These are phyloP conservation scores for Backusella australiensis DNA, from an alignment of 192 early-diverging fungal genomes.

Conservation along the genomic window DNA sequence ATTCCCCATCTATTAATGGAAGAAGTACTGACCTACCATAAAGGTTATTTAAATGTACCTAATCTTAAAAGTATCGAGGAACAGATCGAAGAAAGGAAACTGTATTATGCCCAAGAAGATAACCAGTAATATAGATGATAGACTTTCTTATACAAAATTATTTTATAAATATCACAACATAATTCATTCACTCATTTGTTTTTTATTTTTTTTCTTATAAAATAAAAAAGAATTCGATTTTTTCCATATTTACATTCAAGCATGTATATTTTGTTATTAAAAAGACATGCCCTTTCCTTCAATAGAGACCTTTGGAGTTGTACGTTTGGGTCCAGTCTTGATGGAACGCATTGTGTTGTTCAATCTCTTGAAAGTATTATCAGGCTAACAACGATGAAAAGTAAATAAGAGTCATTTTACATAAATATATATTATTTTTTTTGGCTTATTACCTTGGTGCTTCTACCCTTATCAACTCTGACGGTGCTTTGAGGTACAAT, in stretches of 20 bases:
- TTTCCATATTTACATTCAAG: not conserved
- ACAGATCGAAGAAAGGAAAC: constrained; percentile 34
- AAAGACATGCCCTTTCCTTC: constrained; percentile 29
- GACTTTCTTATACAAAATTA: not conserved
- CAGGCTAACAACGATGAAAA: not conserved
- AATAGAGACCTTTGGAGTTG: constrained; percentile 30
- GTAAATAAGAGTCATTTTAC: not conserved
- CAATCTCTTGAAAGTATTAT: constrained; percentile 28
- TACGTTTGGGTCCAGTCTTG: constrained; percentile 29
- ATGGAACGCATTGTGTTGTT: constrained; percentile 34
- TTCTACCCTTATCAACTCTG: constrained; percentile 27
- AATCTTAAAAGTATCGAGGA: constrained; percentile 29
- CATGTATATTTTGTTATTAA: not conserved
- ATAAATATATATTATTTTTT: not conserved
- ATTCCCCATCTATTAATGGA: constrained; percentile 82
- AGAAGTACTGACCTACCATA: constrained; percentile 60
- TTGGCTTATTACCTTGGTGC: constrained; percentile 14
- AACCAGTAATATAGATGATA: constrained; percentile 14
- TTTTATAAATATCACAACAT: no score
- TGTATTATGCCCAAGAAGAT: constrained; percentile 38
- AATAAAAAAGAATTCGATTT: not conserved
- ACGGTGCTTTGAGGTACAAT: constrained; percentile 38
- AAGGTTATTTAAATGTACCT: constrained; percentile 51
- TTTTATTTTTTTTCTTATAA: not conserved
- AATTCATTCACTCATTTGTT: not conserved